phyloP scores from a whole-genome alignment of 1,284 basidiomycete species.

The Boletus holoroseus region DNA sequence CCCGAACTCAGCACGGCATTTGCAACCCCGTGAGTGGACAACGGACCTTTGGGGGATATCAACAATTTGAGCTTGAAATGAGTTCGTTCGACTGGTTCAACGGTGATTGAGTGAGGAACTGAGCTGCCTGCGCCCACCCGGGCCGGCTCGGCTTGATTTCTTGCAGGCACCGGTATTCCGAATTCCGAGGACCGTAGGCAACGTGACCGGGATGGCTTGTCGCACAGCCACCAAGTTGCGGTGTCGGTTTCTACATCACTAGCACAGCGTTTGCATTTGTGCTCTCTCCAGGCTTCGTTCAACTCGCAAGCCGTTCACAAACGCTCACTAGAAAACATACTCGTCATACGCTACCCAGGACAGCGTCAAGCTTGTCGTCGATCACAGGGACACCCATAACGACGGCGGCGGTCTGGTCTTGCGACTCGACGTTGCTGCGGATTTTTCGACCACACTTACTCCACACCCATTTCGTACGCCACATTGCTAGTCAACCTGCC shows the following conservation, averaged over 20 bases:
- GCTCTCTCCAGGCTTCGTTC: slow-evolving; percentile 9
- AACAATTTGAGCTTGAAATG: too few relatives aligned
- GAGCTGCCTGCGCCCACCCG: too few relatives aligned
- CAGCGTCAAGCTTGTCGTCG: slow-evolving; percentile 5
- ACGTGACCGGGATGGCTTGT: slow-evolving; percentile 13
- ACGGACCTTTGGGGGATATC: neutral
- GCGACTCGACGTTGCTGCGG: slow-evolving; percentile 20
- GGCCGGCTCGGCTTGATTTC: too few relatives aligned
- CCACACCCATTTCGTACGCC: slow-evolving; percentile 7
- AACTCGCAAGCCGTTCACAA: slow-evolving; percentile 3
- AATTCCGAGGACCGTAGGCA: neutral
- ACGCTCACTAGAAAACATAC: neutral
- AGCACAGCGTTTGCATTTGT: slow-evolving; percentile 3
- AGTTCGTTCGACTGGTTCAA: neutral
- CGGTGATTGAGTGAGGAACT: neutral
- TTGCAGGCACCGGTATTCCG: neutral
- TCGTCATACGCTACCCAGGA: slow-evolving; percentile 1
- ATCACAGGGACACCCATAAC: slow-evolving; percentile 7
- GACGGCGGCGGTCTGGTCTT: slow-evolving; percentile 11
- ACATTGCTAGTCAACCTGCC: slow-evolving; percentile 3
- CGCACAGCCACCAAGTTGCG: slow-evolving; percentile 25
- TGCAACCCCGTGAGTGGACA: neutral
- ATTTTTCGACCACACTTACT: slow-evolving; percentile 26
- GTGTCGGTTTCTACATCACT: slow-evolving; percentile 11
- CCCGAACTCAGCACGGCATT: neutral